Conservation (phyloP, 2,329 filamentous ascomycete genomes). For the Alternaria panax region DNA sequence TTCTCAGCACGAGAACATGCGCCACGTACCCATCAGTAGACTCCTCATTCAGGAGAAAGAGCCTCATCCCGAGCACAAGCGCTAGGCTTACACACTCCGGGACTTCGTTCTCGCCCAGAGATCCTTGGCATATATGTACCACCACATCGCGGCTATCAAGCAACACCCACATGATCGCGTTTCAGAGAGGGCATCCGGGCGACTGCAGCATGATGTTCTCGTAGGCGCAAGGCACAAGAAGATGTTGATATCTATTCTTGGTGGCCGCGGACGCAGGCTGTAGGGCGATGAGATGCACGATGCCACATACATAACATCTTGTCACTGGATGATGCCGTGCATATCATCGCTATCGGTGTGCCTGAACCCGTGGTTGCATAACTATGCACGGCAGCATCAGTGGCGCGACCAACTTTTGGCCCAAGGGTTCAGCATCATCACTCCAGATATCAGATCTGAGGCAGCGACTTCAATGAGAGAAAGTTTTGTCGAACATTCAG, state of each 20-base stretch:
- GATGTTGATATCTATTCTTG: background rate
- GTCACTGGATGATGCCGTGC: background rate
- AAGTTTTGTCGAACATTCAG: too few relatives aligned
- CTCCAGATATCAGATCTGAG: too few relatives aligned
- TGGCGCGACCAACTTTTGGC: too few relatives aligned
- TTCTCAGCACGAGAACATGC: background rate
- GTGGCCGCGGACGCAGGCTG: background rate
- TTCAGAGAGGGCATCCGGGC: background rate
- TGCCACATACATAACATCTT: background rate
- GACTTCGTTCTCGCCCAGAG: constrained; percentile 5
- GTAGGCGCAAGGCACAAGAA: background rate
- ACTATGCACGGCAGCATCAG: background rate
- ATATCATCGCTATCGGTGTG: background rate
- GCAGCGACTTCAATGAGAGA: too few relatives aligned
- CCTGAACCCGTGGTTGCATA: background rate
- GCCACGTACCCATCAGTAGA: background rate
- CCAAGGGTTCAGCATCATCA: too few relatives aligned
- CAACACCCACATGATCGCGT: background rate
- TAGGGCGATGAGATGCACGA: background rate
- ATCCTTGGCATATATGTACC: background rate
- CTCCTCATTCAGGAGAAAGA: background rate
- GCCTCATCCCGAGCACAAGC: background rate
- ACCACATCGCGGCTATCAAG: background rate
- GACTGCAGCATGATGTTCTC: background rate
- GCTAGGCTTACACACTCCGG: background rate